phyloP scores from a whole-genome alignment of 2,329 filamentous ascomycete genomes.

The Penicillium brasilianum region DNA sequence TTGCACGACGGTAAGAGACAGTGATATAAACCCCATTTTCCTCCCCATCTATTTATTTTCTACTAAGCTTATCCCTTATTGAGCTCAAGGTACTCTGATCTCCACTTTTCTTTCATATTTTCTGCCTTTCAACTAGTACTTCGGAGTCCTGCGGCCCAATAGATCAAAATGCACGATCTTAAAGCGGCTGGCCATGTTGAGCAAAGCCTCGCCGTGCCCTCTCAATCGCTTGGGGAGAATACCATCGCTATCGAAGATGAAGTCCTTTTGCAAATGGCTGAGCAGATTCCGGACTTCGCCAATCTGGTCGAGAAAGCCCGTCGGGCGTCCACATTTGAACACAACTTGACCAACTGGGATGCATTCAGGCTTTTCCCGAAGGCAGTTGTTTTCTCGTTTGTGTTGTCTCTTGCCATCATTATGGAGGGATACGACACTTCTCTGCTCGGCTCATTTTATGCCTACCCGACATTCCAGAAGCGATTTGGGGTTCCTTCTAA shows the following conservation, averaged over 20 bases:
- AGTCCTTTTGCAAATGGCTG: background rate
- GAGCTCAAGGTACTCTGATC: background rate
- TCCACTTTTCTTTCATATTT: background rate
- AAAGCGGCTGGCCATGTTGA: background rate
- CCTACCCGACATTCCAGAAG: background rate
- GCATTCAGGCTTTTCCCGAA: background rate
- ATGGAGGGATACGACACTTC: background rate
- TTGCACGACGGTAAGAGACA: background rate
- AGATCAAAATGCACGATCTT: background rate
- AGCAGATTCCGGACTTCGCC: background rate
- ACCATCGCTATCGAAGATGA: background rate
- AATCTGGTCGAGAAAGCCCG: background rate
- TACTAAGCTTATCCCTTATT: background rate
- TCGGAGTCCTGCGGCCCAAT: background rate
- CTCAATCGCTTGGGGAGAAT: background rate
- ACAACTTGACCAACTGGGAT: background rate
- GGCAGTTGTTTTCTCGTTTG: background rate
- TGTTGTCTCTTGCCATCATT: background rate
- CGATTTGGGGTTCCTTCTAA: background rate
- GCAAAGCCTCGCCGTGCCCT: background rate
- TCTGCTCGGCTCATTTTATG: background rate
- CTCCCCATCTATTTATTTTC: background rate
- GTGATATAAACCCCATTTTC: background rate
- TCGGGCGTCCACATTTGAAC: background rate
- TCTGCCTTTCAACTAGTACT: background rate